Conservation (phyloP, 108 stramenopile genomes). For the Mayamaea pseudoterrestris region DNA sequence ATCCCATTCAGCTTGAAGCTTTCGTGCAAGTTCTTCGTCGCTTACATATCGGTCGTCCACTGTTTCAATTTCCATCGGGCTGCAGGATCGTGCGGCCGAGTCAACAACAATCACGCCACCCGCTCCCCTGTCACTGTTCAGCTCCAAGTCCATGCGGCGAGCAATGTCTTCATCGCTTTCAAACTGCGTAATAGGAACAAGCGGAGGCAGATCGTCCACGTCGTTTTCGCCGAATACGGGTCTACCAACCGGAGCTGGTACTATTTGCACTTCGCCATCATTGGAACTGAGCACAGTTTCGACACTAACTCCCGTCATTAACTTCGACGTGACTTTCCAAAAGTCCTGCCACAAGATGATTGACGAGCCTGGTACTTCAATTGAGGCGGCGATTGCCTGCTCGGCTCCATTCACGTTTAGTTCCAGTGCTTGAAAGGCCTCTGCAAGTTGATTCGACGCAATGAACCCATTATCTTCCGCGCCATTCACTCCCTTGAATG, state of each 20-base stretch:
- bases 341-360: conserved; percentile 78
- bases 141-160: not conserved
- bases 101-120: not conserved
- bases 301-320: conserved; percentile 49
- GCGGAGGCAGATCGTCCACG: not conserved
- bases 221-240: not conserved
- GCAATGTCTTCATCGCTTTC: not conserved
- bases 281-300: conserved; percentile 23
- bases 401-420: conserved; percentile 30
- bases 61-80: not conserved
- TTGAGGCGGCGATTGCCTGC: conserved; percentile 34
- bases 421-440: conserved; percentile 37
- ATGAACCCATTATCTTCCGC: conserved; percentile 70
- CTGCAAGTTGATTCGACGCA: conserved; percentile 21
- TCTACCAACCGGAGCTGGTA: not conserved
- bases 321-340: conserved; percentile 45
- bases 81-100: not conserved
- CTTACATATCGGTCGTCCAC: conserved; percentile 4
- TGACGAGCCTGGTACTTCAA: conserved; percentile 57
- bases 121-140: not conserved
- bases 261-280: not conserved
- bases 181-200: not conserved
- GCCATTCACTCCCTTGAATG: conserved; percentile 57
- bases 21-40: conserved; percentile 39
- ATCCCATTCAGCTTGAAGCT: conserved; percentile 47